Percentiles rank a stretch among this genome's conserved stretches.
Evolutionary conservation across 164 flowering plant genomes (phyloP).

Genomic region (Santalum album): DNA sequence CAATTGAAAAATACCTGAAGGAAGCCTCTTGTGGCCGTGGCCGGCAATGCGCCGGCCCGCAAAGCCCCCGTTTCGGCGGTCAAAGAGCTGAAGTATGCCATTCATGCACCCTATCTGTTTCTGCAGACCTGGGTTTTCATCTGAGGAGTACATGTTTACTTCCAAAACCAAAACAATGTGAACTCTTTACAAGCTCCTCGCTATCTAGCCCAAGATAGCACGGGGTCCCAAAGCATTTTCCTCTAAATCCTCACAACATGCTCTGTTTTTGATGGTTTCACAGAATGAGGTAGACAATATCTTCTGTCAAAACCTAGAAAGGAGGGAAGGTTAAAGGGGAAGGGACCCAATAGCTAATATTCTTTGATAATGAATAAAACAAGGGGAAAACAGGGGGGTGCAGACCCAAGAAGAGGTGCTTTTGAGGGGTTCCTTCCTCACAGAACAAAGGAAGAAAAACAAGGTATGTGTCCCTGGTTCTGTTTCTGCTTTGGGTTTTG

Average conservation of each 20-base stretch:
- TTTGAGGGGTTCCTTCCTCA: too few species aligned
- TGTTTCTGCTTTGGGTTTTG: too few species aligned
- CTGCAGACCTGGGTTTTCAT: conserved; percentile 36
- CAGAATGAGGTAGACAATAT: conserved; percentile 12
- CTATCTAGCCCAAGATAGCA: not conserved
- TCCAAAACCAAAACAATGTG: too few species aligned
- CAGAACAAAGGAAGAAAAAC: too few species aligned
- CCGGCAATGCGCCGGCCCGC: conserved; percentile 31
- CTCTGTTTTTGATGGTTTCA: conserved; percentile 8
- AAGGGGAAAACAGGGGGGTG: too few species aligned
- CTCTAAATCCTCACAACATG: not conserved
- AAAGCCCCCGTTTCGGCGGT: conserved; percentile 64
- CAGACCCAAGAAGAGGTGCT: too few species aligned
- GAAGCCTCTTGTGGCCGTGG: conserved; percentile 34
- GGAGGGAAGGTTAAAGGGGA: conserved; percentile 1
- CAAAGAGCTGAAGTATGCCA: conserved; percentile 56
- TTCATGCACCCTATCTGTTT: conserved; percentile 64
- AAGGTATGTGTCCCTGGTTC: too few species aligned
- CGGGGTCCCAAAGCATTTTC: not conserved
- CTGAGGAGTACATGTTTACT: conserved; percentile 23
- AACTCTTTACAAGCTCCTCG: conserved; percentile 21
- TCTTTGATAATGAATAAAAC: too few species aligned
- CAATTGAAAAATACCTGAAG: conserved; percentile 36
- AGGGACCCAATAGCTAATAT: too few species aligned
- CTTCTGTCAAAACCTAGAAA: conserved; percentile 4